A percentile compares a stretch with the other conserved stretches of the same genome.
Conservation (phyloP, 139 green algal species). For the Monoraphidium neglectum region DNA sequence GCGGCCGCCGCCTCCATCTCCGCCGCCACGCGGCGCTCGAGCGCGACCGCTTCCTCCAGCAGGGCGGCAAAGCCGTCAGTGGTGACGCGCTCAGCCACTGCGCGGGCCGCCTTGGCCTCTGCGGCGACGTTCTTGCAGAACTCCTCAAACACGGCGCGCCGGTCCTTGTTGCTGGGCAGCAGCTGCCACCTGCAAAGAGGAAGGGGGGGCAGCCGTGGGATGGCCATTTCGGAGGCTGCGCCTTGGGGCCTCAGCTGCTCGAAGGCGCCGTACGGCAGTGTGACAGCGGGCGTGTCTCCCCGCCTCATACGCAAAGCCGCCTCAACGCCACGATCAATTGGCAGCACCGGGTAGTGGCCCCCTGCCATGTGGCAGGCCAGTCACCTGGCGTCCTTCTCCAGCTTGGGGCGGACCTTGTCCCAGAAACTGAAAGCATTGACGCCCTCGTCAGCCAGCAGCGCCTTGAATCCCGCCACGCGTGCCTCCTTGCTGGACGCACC, state of each 20-base stretch:
- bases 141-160: constrained; percentile 72
- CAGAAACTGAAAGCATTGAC: constrained; percentile 36
- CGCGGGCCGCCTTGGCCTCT: constrained; percentile 29
- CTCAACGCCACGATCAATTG: no score
- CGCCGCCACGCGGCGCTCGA: constrained; percentile 35
- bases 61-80: constrained; percentile 37
- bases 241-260: no score
- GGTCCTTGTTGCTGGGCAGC: constrained; percentile 57
- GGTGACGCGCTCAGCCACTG: constrained; percentile 4
- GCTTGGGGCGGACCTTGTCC: constrained; percentile 22
- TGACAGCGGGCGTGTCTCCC: no score
- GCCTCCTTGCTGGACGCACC: constrained; percentile 25
- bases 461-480: constrained; percentile 52
- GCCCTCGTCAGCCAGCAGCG: constrained; percentile 58
- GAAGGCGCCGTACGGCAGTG: no score
- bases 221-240: no score
- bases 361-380: no score
- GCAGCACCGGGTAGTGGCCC: no score
- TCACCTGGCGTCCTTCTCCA: constrained; percentile 15
- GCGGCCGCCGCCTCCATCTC: constrained; percentile 15
- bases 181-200: constrained; percentile 35
- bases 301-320: no score
- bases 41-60: constrained; percentile 60
- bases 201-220: no score
- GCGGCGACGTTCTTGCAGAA: constrained; percentile 66